Evolutionary conservation across 202 grass and related monocot species (phyloP).

Genomic region (Digitaria exilis): DNA sequence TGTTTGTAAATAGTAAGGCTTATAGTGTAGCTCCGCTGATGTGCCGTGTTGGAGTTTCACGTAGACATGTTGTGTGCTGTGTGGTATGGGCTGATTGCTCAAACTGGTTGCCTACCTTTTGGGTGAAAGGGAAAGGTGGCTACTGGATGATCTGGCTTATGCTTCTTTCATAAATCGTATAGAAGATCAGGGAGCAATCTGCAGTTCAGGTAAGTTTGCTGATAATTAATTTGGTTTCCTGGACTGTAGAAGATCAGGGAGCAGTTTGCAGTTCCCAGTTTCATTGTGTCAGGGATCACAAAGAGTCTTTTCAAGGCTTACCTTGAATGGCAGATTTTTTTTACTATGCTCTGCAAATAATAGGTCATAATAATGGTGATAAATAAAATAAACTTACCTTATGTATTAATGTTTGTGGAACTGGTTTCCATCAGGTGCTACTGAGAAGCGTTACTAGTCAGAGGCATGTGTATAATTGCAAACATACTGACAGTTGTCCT

Average conservation of each 20-base stretch:
- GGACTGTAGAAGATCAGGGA: background rate
- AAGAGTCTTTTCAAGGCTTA: background rate
- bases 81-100: background rate
- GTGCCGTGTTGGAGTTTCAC: constrained; percentile 40
- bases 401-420: background rate
- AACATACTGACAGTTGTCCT: background rate
- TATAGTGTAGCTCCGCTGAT: background rate
- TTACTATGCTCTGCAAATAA: background rate
- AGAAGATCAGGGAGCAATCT: background rate
- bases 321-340: background rate
- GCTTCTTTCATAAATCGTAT: background rate
- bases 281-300: background rate
- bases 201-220: background rate
- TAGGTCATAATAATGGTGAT: background rate
- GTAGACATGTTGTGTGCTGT: background rate
- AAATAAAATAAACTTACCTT: background rate
- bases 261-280: background rate
- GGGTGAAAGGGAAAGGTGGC: background rate
- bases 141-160: background rate
- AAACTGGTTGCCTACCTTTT: constrained; percentile 15
- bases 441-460: background rate
- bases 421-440: background rate
- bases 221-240: background rate
- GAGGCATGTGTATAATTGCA: background rate
- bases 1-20: constrained; percentile 16